phyloP scores from a whole-genome alignment of 257 asterid genomes.

The Penstemon eatonii region DNA sequence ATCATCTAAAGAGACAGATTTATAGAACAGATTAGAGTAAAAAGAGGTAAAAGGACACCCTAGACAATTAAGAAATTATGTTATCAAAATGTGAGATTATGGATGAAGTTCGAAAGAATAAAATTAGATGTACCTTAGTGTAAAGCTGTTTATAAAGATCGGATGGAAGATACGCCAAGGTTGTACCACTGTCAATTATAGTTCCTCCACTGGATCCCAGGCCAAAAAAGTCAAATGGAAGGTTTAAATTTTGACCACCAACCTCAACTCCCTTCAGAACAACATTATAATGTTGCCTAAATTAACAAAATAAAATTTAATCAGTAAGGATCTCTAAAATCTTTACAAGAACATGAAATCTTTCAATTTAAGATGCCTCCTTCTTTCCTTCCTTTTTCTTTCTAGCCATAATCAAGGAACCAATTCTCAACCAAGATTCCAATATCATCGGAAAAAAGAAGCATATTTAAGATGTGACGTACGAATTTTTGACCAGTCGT shows the following conservation, averaged over 20 bases:
- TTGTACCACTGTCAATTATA: constrained; percentile 70
- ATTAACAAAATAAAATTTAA: constrained; percentile 26
- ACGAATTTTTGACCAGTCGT: constrained; percentile 50
- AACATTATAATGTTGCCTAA: constrained; percentile 64
- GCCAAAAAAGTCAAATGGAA: constrained; percentile 46
- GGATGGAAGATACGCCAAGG: constrained; percentile 66
- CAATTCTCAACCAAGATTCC: not conserved
- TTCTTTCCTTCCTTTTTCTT: too few relatives aligned
- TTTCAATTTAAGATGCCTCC: too few relatives aligned
- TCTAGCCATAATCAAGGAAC: too few relatives aligned
- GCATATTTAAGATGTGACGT: constrained; percentile 33
- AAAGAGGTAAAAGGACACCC: constrained; percentile 4
- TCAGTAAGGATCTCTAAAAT: constrained; percentile 19
- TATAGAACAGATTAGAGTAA: not conserved
- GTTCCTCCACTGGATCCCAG: constrained; percentile 37
- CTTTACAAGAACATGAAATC: too few relatives aligned
- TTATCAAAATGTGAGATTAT: not conserved
- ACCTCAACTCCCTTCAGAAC: constrained; percentile 52
- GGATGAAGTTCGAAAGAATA: not conserved
- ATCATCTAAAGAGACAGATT: constrained; percentile 35
- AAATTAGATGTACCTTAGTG: constrained; percentile 37
- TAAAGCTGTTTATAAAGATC: constrained; percentile 43
- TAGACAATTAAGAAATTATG: not conserved
- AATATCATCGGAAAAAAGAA: not conserved
- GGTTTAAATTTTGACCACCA: constrained; percentile 44